Evolutionary conservation across 306 rosid species (phyloP), one percentile per base, ranked within the genome.

Genomic region (Pterocarpus macrocarpus): DNA sequence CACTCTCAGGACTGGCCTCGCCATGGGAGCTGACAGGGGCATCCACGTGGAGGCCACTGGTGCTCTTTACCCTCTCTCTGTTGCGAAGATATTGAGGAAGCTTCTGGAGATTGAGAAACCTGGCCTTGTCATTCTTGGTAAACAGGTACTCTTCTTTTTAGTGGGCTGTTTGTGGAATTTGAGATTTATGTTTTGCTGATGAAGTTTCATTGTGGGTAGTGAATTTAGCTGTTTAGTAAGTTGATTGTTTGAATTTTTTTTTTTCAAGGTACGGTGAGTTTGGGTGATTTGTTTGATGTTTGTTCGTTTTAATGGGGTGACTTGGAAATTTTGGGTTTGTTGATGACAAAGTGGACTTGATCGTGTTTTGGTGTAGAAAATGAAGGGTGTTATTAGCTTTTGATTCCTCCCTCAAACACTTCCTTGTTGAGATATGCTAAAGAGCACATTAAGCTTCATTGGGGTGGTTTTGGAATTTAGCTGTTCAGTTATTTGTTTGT

Each of bases 1-100:
- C 44, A 93, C 96, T 55, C 92, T 95, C 72, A 83, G 98, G 57
- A 95, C 98, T 5, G 96, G 94, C 2, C 93, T 91, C 15, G 98
- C 98, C 16, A 91, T 93, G 98, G 97, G 98, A 4, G 99, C 99
- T 44, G 98, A 95, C 61, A 64, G 97, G 68, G 99, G 88, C 12
- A 93, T 93, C 70, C 99, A 95, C 47, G 99, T 95, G 32, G 94
- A 91, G 71, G 71, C 87, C 44, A 33, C 64, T 70, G 70, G 39
- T 38, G 53, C 89, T 8, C 88, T 95, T 0, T 85, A 78, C 75
- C 98, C 98, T 2, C 94, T 95, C 5, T 81, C 85, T 30, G 94
- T 95, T 67, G 97, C 99, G 4, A 95, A 92, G 87, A 85, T 95
- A 67, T 78, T 92, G 82, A 90, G 82, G 64, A 90, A 94, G 10